Evolutionary conservation across 768 basidiomycete genomes (phyloP).

Genomic region (Hydnomerulius pinastri): DNA sequence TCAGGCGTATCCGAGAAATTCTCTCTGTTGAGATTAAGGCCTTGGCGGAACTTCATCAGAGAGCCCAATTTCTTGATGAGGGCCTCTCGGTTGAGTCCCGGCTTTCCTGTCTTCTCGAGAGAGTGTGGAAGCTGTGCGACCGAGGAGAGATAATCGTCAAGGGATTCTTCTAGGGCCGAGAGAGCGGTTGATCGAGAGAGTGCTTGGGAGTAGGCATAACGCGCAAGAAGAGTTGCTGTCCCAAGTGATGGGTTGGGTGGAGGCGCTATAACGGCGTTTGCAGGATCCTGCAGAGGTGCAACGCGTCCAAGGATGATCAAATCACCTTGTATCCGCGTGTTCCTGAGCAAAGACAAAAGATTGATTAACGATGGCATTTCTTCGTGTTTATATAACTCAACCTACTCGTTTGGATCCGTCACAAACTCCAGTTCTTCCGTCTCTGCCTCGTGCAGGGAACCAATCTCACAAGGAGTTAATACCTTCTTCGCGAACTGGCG

Average conservation of each 20-base stretch:
- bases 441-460: slow-evolving; percentile 66
- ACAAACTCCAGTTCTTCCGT: slow-evolving; percentile 94
- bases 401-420: slow-evolving; percentile 86
- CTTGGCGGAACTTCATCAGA: slow-evolving; percentile 89
- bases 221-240: slow-evolving; percentile 72
- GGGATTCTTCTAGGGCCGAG: slow-evolving; percentile 80
- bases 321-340: slow-evolving; percentile 88
- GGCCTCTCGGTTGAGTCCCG: slow-evolving; percentile 75
- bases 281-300: slow-evolving; percentile 55
- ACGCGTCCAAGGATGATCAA: slow-evolving; percentile 84
- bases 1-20: slow-evolving; percentile 89
- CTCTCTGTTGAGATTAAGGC: slow-evolving; percentile 85
- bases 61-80: slow-evolving; percentile 93
- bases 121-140: slow-evolving; percentile 79
- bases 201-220: slow-evolving; percentile 91
- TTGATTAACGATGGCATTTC: background rate
- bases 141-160: slow-evolving; percentile 82
- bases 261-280: slow-evolving; percentile 44
- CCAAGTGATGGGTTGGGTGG: slow-evolving; percentile 60
- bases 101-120: slow-evolving; percentile 77
- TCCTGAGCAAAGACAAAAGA: slow-evolving; percentile 41
- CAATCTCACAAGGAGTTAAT: slow-evolving; percentile 62
- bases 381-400: background rate
- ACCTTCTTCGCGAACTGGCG: slow-evolving; percentile 65
- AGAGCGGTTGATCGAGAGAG: slow-evolving; percentile 87